Evolutionary conservation across 257 asterid genomes (phyloP), one percentile per base, ranked within the genome.

Genomic region (Solanum medicagineum): DNA sequence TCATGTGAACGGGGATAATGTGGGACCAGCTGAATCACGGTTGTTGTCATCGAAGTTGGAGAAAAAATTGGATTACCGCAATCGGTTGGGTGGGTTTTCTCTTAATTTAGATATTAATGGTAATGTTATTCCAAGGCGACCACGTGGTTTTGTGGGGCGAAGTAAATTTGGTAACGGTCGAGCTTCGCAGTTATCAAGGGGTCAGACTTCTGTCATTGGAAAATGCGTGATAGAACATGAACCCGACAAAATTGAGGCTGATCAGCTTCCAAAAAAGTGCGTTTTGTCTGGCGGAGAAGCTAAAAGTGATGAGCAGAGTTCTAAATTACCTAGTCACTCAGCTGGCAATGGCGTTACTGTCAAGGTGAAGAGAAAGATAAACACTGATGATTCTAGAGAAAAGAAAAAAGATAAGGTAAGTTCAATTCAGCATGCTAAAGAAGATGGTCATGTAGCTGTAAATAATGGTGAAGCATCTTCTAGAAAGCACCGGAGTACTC

Each of bases 41-140:
- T 36, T 24, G 63, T 63, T 83, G 24, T 66, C 87, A 44, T 77
- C 89, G 12, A 91, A 89, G 54, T 87, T 81, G 63, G 84, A 85
- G 71, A 83, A 88, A n/a, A 91, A 88, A 49, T 84, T 86, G 26
- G 87, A 70, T 80, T 87, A 81, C 86, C 84, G 85, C 84, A 89
- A 89, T 60, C 92, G 86, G 70, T 74, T 90, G 87, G 90, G 87
- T 88, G 94, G 95, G 47, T 83, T 89, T 86, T 87, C 98, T 10
- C 86, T 94, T 85, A 85, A 88, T 84, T 89, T 97, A 88, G 92
- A 87, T 86, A 93, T 84, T 29, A 90, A 87, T 86, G 97, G 93
- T 40, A 90, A 88, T 85, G 85, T 87, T 70, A 91, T 97, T 81
- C 99, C 99, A 20, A 94, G 89, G 91, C 93, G 98, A 10, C 99